Evolutionary conservation across 2,329 filamentous ascomycete genomes (phyloP), one percentile per base, ranked within the genome.

Genomic region (Colletotrichum trifolii): DNA sequence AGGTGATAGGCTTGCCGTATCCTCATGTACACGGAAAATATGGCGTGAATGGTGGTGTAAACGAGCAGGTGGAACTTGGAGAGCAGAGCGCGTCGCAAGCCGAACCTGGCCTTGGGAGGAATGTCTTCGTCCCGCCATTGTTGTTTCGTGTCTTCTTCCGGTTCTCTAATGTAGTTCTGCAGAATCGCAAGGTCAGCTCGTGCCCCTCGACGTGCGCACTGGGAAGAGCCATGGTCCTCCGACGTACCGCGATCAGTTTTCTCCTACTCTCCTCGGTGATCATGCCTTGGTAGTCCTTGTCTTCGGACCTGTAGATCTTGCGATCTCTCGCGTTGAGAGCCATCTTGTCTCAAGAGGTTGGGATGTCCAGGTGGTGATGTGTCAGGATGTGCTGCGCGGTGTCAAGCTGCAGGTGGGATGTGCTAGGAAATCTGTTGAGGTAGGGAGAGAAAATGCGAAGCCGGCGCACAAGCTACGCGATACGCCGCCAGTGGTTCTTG

Each of bases 21-120:
- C 68, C 94, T 91, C 70, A 97, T 90, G 76, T 96, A 96, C 69
- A 98, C 82, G 7, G 93, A 95, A 80, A 97, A 98, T 70, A 97
- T 76, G 67, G 91, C 85, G 73, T 97, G 93, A 69, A 95, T 82
- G 61, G 92, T 72, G 66, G 86, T 84, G 77, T 91, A 94, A 65
- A 93, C 75, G 45, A 93, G 75, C 58, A 89, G 76, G 77, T 93
- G 85, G 46, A 94, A 76, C 73, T 90, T 86, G 57, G 80, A 81
- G 66, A 81, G 82, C 47, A 93, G 71, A 72, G 92, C 88, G 60
- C 84, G 84, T 66, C 88, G 85, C 65, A 91, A 74, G 25, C 88
- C 87, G 15, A 89, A 78, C 50, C 81, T 80, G 17, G 81, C 81
- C 39, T 77, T 75, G 35, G 71, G 69, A 36, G 72, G 72, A 12